Conservation (phyloP, 208 protist genomes). For the Trypanosomatidae sp. region DNA sequence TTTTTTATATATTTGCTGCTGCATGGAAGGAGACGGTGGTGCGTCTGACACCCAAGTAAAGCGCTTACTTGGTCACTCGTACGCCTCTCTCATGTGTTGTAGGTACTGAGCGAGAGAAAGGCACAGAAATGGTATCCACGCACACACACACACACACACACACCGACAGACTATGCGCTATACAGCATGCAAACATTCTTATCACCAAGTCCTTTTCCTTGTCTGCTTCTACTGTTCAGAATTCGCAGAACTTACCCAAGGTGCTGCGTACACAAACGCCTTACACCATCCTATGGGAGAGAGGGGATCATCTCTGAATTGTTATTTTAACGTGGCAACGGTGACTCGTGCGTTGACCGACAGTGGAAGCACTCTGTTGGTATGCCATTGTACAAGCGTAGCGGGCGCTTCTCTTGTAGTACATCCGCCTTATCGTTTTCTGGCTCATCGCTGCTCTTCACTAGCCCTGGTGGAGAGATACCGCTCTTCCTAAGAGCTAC, state of each 20-base stretch:
- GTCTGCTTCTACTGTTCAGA: neutral
- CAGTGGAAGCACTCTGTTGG: neutral
- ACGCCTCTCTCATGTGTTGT: neutral
- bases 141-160: neutral
- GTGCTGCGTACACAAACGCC: neutral
- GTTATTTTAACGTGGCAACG: neutral
- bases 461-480: neutral
- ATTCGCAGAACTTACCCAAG: neutral
- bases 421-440: neutral
- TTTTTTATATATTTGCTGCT: neutral
- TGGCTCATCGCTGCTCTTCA: neutral
- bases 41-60: too few species aligned
- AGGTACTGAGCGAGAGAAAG: neutral
- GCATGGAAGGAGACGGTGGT: too few species aligned
- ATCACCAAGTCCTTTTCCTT: neutral
- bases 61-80: neutral
- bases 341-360: neutral
- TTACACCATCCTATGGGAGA: neutral
- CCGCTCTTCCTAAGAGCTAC: neutral
- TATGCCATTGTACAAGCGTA: neutral
- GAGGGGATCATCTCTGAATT: neutral
- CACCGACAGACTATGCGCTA: neutral
- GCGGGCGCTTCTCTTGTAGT: neutral
- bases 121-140: neutral
- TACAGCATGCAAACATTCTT: neutral